phyloP scores from a whole-genome alignment of 495 filamentous ascomycete species.

The Penicillium longicatenatum region DNA sequence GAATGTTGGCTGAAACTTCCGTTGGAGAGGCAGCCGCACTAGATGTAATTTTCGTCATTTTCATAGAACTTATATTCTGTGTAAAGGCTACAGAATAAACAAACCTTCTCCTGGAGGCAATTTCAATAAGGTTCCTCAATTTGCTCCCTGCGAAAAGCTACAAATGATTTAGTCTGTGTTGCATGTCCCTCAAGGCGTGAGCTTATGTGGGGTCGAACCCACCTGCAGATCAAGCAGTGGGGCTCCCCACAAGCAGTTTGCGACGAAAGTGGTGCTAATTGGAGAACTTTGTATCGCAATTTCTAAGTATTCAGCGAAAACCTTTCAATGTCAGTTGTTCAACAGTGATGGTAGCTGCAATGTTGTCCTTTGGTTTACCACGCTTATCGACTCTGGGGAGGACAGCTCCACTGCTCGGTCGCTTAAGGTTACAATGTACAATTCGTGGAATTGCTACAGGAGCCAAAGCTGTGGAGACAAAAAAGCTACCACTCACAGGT shows the following conservation, averaged over 20 bases:
- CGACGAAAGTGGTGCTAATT: not conserved
- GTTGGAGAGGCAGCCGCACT: too few relatives aligned
- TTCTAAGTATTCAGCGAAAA: not conserved
- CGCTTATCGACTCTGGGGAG: not conserved
- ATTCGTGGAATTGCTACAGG: not conserved
- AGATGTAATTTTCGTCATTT: too few relatives aligned
- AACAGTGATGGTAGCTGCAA: not conserved
- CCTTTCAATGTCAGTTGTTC: too few relatives aligned
- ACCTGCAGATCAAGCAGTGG: not conserved
- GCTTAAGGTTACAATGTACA: not conserved
- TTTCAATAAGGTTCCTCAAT: too few relatives aligned
- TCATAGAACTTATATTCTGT: too few relatives aligned
- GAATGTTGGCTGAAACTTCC: too few relatives aligned
- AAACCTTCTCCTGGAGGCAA: too few relatives aligned
- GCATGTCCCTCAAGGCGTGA: not conserved
- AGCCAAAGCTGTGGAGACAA: not conserved
- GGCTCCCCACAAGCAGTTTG: not conserved
- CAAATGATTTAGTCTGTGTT: not conserved
- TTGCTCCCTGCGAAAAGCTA: not conserved
- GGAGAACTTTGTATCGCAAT: not conserved
- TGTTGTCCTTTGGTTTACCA: not conserved
- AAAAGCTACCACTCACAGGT: constrained; percentile 69
- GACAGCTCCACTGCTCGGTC: not conserved
- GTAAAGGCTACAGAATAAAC: too few relatives aligned
- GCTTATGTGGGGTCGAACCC: not conserved